Percentiles rank a stretch among this genome's conserved stretches.
Evolutionary conservation across 2,329 filamentous ascomycete genomes (phyloP).

Genomic region (Colletotrichum karsti): DNA sequence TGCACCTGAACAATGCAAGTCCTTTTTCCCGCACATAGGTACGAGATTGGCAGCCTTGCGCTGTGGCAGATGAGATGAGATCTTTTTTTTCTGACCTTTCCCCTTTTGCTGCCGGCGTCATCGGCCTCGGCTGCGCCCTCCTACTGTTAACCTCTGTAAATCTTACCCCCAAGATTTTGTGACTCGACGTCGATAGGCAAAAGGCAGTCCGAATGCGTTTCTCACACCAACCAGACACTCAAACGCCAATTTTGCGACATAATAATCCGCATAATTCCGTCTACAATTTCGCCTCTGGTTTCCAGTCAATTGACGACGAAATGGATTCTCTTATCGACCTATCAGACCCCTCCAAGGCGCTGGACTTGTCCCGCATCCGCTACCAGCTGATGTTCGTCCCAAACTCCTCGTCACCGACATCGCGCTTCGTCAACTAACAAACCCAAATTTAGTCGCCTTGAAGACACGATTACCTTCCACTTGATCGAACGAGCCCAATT

Average conservation of each 20-base stretch:
- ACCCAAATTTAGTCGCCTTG: slow-evolving; percentile 75
- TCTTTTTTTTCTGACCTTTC: neutral
- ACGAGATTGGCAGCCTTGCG: slow-evolving; percentile 21
- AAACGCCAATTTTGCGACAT: slow-evolving; percentile 7
- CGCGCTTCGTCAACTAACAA: slow-evolving; percentile 19
- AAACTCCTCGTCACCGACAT: neutral
- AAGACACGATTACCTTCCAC: slow-evolving; percentile 98
- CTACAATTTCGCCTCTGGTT: neutral
- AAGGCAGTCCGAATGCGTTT: slow-evolving; percentile 18
- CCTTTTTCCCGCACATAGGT: neutral
- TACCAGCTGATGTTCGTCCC: slow-evolving; percentile 85
- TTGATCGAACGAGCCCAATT: slow-evolving; percentile 99
- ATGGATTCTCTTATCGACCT: slow-evolving; percentile 96
- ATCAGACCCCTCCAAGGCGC: slow-evolving; percentile 81
- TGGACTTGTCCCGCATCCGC: slow-evolving; percentile 91
- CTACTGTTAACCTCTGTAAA: neutral
- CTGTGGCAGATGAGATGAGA: neutral
- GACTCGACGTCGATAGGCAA: neutral
- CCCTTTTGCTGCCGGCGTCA: slow-evolving; percentile 25
- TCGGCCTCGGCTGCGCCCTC: slow-evolving; percentile 14
- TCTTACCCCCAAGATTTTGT: slow-evolving; percentile 3
- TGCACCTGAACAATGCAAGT: slow-evolving; percentile 8
- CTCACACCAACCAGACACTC: slow-evolving; percentile 5
- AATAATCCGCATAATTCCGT: neutral
- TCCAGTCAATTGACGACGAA: slow-evolving; percentile 28